phyloP scores from a whole-genome alignment of 2,329 filamentous ascomycete genomes.

The Fusarium pilosicola region DNA sequence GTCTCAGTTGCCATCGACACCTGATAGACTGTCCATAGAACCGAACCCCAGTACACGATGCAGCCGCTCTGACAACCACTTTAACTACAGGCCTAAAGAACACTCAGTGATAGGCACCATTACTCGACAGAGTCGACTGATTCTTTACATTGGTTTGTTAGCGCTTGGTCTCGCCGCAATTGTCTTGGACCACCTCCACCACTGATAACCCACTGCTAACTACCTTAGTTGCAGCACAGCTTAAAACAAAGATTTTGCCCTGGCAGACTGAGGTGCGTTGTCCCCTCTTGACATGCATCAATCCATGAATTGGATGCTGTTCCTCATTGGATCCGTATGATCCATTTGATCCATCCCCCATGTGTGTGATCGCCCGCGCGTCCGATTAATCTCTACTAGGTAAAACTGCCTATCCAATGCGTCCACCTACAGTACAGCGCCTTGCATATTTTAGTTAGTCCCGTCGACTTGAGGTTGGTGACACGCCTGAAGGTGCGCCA shows the following conservation, averaged over 20 bases:
- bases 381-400: constrained; percentile 28
- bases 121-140: constrained; percentile 10
- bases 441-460: constrained; percentile 15
- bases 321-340: constrained; percentile 24
- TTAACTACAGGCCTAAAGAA: not conserved
- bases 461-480: not conserved
- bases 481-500: constrained; percentile 12
- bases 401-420: constrained; percentile 12
- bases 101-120: not conserved
- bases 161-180: constrained; percentile 17
- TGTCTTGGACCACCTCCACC: constrained; percentile 17
- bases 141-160: not conserved
- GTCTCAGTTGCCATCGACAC: constrained; percentile 3
- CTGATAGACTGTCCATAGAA: constrained; percentile 2
- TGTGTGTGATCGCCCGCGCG: constrained; percentile 37
- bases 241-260: not conserved
- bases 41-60: constrained; percentile 16
- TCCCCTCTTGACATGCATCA: constrained; percentile 35
- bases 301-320: constrained; percentile 18
- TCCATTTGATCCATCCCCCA: not conserved
- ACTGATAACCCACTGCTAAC: constrained; percentile 14
- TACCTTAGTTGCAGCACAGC: not conserved
- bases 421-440: constrained; percentile 15
- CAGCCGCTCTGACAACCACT: constrained; percentile 29
- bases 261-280: constrained; percentile 12